Base-by-base conservation (phyloP, 1,284 basidiomycete genomes). In the Apiotrichum siamense region DNA sequence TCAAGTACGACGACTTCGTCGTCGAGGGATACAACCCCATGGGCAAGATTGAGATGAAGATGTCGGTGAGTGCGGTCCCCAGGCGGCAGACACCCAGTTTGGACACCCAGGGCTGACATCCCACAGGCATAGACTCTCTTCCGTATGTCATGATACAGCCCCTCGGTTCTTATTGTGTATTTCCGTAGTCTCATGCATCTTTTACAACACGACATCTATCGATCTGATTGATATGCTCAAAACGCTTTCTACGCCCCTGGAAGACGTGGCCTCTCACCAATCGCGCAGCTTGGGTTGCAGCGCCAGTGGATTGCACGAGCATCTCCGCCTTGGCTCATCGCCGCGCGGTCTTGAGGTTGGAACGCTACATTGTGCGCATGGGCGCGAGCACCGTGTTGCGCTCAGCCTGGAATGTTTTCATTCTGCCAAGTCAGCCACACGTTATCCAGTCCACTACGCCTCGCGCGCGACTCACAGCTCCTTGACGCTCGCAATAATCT, bases 21-120 rank as follows among this genome's bases (percentile, higher is more conserved):
- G 82, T 98, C 10, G 84, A 87, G 52, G 87, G 86, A 1, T 98
- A 98, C 69, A 80, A 87, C 57, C 87, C 88, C 12, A 82, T 90
- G 69, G 85, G 85, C 7, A 81, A 82, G 61, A 91, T 98, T 64
- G 79, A 88, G 47, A 97, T 98, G 94, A 92, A 92, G 78, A 97
- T 97, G 94, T 93, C 89, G 70, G 89, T 96, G 55, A 66, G 67
- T 45, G 1, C 15, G 5, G 18, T 21, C n/a, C n/a, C n/a, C n/a
- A n/a, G n/a, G n/a, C n/a, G n/a, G n/a, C n/a, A n/a, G n/a, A n/a
- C n/a, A n/a, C n/a, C n/a, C n/a, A 15, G 63, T 25, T 13, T 17
- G 26, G 18, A 23, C 7, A 11, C 4, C 13, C 27, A 4, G 21
- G 15, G 27, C 42, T 44, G 42, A 44, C 43, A 24, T 24, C 23